Base-by-base conservation (phyloP, 192 early-diverging fungal species). In the Chytriomyces confervae region DNA sequence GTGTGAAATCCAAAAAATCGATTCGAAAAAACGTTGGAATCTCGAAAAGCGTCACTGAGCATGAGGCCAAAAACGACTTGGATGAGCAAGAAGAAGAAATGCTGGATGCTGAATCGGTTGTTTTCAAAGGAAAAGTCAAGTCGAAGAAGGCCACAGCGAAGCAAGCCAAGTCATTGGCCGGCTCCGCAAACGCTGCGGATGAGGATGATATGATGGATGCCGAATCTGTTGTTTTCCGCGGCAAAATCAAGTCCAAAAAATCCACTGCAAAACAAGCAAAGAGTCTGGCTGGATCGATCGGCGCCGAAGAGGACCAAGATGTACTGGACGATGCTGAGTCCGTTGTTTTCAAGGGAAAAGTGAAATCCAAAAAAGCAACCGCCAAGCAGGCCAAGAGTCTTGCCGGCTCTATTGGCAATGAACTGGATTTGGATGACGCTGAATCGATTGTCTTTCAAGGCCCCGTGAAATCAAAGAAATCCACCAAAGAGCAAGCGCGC, bases 371-470 rank as follows among this genome's bases (percentile, higher is more conserved):
- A 53, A 77, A 68, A 61, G 16, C 29, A 3, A 69, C 76, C 3
- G 23, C 67, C 1, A 69, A 68, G 50, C 45, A 50, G 7, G 64
- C 68, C 10, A 13, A 43, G 36, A 71, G 72, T 47, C 50, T 46
- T 24, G 74, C 27, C 7, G 63, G 49, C 6, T 57, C 53, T 20
- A 13, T n/a, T 20, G 62, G 62, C 13, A 53, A 24, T 62, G 51
- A 48, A 13, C 53, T 60, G 20, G 64, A 13, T 1, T 29, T 43
- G 24, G 76, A 66, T 43, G 62, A 53, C 44, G 62, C 67, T n/a
- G 75, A 76, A 20, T 61, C 66, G 11, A 60, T 77, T 68, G 78
- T 79, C 5, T 79, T n/a, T 23, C 29, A 50, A 10, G 78, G 78
- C 1, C 18, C 46, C 20, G 78, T 79, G 13, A 79, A 79, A 48